These are phyloP conservation scores for Urostyla sp. DNA, from an alignment of 73 alveolate species.

Conservation along the genomic window DNA sequence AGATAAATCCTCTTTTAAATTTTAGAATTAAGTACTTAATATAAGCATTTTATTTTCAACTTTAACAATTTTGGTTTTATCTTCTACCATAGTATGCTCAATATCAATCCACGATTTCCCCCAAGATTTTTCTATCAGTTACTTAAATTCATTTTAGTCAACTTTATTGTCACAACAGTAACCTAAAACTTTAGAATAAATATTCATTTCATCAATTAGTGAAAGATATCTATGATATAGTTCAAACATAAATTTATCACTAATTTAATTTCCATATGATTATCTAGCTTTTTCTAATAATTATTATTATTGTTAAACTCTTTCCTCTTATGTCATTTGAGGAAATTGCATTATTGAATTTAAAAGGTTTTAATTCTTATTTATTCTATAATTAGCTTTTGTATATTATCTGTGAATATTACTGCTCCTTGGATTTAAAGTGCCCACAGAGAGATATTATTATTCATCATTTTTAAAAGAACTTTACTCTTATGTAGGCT, in stretches of 20 bases:
- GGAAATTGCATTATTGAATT: neutral
- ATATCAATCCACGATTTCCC: neutral
- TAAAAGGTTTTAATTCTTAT: neutral
- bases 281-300: neutral
- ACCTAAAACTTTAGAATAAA: constrained; percentile 2
- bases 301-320: neutral
- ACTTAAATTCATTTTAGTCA: neutral
- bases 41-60: constrained; percentile 7
- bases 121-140: neutral
- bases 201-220: neutral
- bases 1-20: neutral
- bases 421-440: neutral
- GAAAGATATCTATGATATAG: neutral
- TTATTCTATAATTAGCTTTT: neutral
- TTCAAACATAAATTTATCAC: constrained; percentile 7
- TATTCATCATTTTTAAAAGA: neutral
- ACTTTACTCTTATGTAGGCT: neutral
- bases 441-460: neutral
- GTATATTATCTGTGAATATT: neutral
- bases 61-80: neutral
- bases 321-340: neutral
- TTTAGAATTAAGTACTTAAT: neutral
- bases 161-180: neutral
- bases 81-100: neutral
- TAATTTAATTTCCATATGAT: neutral